These are phyloP conservation scores for Aspergillus neotritici DNA, from an alignment of 2,329 filamentous ascomycete genomes.

Conservation along the genomic window DNA sequence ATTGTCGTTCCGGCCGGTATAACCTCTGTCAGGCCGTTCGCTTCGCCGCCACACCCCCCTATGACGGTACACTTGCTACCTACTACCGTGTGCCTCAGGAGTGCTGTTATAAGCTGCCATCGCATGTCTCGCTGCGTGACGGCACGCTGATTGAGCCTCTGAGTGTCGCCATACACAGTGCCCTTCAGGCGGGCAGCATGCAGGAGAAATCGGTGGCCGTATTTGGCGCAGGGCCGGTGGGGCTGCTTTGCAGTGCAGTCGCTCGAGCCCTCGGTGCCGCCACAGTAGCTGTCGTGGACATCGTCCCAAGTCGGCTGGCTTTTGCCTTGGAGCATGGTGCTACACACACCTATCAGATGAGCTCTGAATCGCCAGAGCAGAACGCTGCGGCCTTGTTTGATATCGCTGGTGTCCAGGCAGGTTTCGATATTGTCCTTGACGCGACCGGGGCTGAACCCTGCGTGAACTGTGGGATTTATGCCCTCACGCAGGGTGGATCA, in stretches of 20 bases:
- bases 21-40: constrained; percentile 80
- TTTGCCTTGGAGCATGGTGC: constrained; percentile 65
- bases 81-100: constrained; percentile 76
- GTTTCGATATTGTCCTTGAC: constrained; percentile 70
- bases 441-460: constrained; percentile 69
- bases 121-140: constrained; percentile 57
- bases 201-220: constrained; percentile 73
- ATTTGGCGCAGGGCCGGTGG: constrained; percentile 79
- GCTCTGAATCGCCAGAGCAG: constrained; percentile 56
- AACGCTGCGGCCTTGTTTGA: constrained; percentile 63
- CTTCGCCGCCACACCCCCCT: constrained; percentile 84
- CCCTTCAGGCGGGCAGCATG: constrained; percentile 62
- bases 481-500: constrained; percentile 60
- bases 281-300: constrained; percentile 75
- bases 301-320: constrained; percentile 57
- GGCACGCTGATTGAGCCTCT: constrained; percentile 83
- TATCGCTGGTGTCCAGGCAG: constrained; percentile 53
- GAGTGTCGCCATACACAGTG: constrained; percentile 75
- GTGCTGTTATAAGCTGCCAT: constrained; percentile 81
- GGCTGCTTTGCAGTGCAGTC: constrained; percentile 76
- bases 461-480: constrained; percentile 65
- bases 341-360: constrained; percentile 51
- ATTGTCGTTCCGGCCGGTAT: constrained; percentile 73
- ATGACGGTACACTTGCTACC: constrained; percentile 76
- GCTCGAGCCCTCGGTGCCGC: constrained; percentile 72